phyloP scores from a whole-genome alignment of 768 basidiomycete species.

The Tricholoma bakamatsutake region DNA sequence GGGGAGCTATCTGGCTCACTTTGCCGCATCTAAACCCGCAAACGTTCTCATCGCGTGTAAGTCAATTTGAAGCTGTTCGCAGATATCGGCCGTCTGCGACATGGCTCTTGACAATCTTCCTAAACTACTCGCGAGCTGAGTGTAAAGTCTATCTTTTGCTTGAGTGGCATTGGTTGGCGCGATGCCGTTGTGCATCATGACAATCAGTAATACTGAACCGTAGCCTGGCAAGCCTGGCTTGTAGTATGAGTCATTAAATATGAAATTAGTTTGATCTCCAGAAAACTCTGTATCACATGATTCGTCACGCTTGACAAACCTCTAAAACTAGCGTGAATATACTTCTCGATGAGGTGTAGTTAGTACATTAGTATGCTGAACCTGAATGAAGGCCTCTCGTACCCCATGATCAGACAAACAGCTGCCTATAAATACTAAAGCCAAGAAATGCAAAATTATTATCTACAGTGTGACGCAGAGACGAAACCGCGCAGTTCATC shows the following conservation, averaged over 20 bases:
- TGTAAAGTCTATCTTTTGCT: constrained; percentile 77
- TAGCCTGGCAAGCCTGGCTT: too few relatives aligned
- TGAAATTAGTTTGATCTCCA: too few relatives aligned
- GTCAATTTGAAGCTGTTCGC: constrained; percentile 71
- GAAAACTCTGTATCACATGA: background rate
- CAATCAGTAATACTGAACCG: too few relatives aligned
- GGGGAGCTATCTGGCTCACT: constrained; percentile 41
- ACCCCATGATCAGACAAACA: background rate
- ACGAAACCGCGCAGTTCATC: background rate
- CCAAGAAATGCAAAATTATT: background rate
- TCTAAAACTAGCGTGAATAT: background rate
- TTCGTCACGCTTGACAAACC: background rate
- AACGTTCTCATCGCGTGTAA: constrained; percentile 75
- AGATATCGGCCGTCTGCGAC: constrained; percentile 67
- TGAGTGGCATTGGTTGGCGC: constrained; percentile 62
- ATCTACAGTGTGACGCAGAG: background rate
- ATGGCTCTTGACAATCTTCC: constrained; percentile 64
- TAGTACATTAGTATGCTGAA: background rate
- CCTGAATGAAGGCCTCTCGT: background rate
- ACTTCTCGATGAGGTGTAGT: background rate
- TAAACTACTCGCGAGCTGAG: constrained; percentile 65
- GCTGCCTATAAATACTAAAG: background rate
- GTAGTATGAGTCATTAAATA: too few relatives aligned
- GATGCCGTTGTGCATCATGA: background rate
- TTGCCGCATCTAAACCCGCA: constrained; percentile 75